These are phyloP conservation scores for Ustanciosporium gigantosporum DNA, from an alignment of 1,284 basidiomycete species.

Conservation along the genomic window DNA sequence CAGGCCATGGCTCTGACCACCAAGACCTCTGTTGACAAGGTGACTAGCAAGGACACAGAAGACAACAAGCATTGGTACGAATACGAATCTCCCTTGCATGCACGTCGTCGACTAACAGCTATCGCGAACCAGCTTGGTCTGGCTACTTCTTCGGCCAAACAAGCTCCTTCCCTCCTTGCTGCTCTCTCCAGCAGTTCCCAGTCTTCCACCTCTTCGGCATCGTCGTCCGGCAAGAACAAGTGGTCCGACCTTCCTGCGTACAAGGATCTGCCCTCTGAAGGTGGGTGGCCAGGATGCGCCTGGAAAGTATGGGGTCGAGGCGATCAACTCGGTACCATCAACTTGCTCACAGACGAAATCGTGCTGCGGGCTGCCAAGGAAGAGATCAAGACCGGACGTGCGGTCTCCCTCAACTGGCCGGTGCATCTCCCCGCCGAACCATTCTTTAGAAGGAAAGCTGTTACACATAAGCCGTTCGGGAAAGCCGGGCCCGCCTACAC, in stretches of 20 bases:
- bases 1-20: conserved; percentile 36
- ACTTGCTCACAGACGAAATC: conserved; percentile 70
- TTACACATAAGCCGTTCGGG: conserved; percentile 33
- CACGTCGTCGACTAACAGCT: conserved; percentile 29
- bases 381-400: conserved; percentile 65
- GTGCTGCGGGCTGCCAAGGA: conserved; percentile 69
- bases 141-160: conserved; percentile 28
- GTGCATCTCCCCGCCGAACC: conserved; percentile 47
- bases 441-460: conserved; percentile 37
- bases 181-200: conserved; percentile 7
- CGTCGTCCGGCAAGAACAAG: conserved; percentile 12
- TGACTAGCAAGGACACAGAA: too few species aligned
- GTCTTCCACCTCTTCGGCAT: conserved; percentile 1
- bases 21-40: conserved; percentile 5
- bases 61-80: not conserved
- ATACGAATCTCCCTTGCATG: conserved; percentile 31
- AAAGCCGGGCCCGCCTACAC: conserved; percentile 26
- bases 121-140: conserved; percentile 43
- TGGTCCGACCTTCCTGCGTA: conserved; percentile 43
- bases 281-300: conserved; percentile 62
- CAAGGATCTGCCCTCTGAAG: conserved; percentile 37
- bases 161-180: conserved; percentile 11
- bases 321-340: conserved; percentile 74
- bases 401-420: conserved; percentile 48
- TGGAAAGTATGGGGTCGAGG: conserved; percentile 74